Evolutionary conservation across 352 stramenopile species (phyloP).

Genomic region (Aphanomyces stellatus): DNA sequence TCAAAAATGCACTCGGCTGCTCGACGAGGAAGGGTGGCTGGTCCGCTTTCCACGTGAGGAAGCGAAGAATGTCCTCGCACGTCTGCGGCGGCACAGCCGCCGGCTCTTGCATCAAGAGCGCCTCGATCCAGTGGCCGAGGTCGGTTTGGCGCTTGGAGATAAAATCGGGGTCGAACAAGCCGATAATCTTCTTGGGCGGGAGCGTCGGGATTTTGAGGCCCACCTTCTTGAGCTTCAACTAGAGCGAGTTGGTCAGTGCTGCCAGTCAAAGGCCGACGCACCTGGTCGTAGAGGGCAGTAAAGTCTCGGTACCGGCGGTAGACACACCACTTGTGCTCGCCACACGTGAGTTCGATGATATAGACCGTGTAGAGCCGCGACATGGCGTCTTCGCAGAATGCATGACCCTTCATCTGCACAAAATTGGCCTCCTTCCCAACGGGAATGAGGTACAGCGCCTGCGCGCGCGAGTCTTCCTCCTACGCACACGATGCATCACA

Average conservation of each 20-base stretch:
- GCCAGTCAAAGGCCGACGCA: constrained; percentile 26
- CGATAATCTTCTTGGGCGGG: constrained; percentile 77
- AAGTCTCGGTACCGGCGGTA: constrained; percentile 83
- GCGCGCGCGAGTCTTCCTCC: constrained; percentile 67
- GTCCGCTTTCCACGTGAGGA: constrained; percentile 74
- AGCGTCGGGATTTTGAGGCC: constrained; percentile 66
- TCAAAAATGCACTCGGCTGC: constrained; percentile 13
- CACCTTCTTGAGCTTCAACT: constrained; percentile 22
- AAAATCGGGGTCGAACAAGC: constrained; percentile 75
- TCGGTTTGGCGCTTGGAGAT: constrained; percentile 62
- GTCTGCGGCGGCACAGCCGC: constrained; percentile 60
- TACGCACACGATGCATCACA: neutral
- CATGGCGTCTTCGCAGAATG: constrained; percentile 63
- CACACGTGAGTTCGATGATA: constrained; percentile 65
- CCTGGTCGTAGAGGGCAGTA: constrained; percentile 57
- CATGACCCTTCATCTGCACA: constrained; percentile 65
- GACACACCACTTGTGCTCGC: constrained; percentile 68
- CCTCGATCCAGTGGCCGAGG: constrained; percentile 56
- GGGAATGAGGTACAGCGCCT: constrained; percentile 74
- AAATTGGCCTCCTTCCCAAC: constrained; percentile 54
- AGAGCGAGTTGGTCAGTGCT: neutral
- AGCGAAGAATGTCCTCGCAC: constrained; percentile 66
- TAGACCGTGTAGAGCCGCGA: constrained; percentile 78
- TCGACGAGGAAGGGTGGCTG: constrained; percentile 70
- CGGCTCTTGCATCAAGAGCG: constrained; percentile 58